These are phyloP conservation scores for Dioszegia hungarica DNA, from an alignment of 768 basidiomycete genomes.

Conservation along the genomic window DNA sequence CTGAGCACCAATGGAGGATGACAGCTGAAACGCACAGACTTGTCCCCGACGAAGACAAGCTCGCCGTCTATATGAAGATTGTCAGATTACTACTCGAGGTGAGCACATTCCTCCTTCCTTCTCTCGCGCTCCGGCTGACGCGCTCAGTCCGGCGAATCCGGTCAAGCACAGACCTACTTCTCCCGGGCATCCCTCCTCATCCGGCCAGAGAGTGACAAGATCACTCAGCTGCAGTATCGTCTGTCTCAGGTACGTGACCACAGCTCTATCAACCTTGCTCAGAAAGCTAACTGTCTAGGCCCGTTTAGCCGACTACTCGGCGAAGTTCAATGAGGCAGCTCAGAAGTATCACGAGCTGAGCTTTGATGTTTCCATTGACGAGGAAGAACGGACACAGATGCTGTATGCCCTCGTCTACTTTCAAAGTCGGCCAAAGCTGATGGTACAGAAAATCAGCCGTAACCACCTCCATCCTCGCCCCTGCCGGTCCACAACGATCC, in stretches of 20 bases:
- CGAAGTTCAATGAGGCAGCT: slow-evolving; percentile 92
- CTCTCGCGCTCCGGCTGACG: slow-evolving; percentile 4
- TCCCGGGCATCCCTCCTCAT: slow-evolving; percentile 89
- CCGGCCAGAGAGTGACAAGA: slow-evolving; percentile 71
- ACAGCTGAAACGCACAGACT: slow-evolving; percentile 54
- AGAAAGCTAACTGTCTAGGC: slow-evolving; percentile 58
- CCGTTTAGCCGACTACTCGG: slow-evolving; percentile 82
- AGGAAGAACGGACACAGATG: slow-evolving; percentile 84
- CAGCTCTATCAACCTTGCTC: background rate
- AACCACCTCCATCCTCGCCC: slow-evolving; percentile 92
- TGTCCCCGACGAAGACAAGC: slow-evolving; percentile 75
- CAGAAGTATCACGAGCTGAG: slow-evolving; percentile 90
- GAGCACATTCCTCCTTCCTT: slow-evolving; percentile 6
- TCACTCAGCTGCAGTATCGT: slow-evolving; percentile 53
- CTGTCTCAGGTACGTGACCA: slow-evolving; percentile 40
- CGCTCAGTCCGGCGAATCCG: slow-evolving; percentile 74
- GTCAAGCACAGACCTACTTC: slow-evolving; percentile 97
- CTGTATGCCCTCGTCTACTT: slow-evolving; percentile 55
- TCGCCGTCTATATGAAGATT: slow-evolving; percentile 86
- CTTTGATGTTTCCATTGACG: slow-evolving; percentile 84
- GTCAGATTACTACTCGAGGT: slow-evolving; percentile 83
- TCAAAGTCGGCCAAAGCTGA: background rate
- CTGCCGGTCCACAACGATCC: slow-evolving; percentile 93
- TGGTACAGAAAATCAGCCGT: slow-evolving; percentile 63
- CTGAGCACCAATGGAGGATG: no score